These are phyloP conservation scores for Quercus tomentella DNA, from an alignment of 331 rosid species.

Conservation along the genomic window DNA sequence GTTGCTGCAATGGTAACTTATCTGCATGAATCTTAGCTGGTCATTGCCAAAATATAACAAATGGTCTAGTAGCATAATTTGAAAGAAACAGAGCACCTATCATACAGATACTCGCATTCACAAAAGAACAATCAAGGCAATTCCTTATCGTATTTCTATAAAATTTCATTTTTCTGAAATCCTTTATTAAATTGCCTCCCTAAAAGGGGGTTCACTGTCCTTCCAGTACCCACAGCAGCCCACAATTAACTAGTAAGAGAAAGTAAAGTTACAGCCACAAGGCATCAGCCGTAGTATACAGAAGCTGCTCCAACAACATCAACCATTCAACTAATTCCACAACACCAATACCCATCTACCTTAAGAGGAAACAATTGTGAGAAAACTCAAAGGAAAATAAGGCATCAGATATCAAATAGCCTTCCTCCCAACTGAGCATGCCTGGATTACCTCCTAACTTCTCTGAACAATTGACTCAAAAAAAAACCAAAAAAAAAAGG, in stretches of 20 bases:
- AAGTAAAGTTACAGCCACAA: background rate
- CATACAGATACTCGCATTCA: background rate
- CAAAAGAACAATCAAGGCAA: background rate
- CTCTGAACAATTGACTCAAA: background rate
- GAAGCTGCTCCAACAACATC: conserved; percentile 16
- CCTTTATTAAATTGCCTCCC: conserved; percentile 17
- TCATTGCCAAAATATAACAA: too few relatives aligned
- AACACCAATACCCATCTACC: conserved; percentile 10
- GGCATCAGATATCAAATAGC: conserved; percentile 4
- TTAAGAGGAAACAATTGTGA: background rate
- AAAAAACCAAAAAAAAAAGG: background rate
- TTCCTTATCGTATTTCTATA: background rate
- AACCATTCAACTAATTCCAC: conserved; percentile 9
- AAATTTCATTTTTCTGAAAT: background rate
- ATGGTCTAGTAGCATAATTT: too few relatives aligned
- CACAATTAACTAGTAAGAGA: conserved; percentile 1
- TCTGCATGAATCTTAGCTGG: too few relatives aligned
- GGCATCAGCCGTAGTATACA: conserved; percentile 17
- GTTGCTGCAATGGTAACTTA: too few relatives aligned
- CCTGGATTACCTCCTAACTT: conserved; percentile 12
- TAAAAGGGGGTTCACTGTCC: conserved; percentile 2
- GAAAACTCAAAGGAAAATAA: background rate
- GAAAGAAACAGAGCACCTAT: background rate
- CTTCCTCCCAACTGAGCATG: background rate
- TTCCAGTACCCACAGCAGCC: conserved; percentile 13